Evolutionary conservation across 2,329 filamentous ascomycete genomes (phyloP).

Genomic region (Ustulina deusta): DNA sequence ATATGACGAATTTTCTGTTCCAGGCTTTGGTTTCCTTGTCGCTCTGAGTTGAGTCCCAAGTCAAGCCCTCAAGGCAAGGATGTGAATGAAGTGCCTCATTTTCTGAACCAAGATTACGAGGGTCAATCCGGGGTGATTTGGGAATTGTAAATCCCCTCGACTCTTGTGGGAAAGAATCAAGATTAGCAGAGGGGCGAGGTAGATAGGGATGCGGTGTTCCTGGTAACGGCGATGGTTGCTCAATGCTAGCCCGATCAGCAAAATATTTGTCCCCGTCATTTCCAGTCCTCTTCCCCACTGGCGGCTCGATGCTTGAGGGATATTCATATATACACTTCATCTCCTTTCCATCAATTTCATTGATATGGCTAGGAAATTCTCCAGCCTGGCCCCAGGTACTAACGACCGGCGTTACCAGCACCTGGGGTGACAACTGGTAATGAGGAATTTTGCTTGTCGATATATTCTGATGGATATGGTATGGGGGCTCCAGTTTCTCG

Average conservation of each 20-base stretch:
- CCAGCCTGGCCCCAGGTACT: background rate
- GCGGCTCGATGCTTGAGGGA: background rate
- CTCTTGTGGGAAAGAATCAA: background rate
- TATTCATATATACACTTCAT: background rate
- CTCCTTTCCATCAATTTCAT: background rate
- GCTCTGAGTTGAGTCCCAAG: background rate
- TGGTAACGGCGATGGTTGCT: background rate
- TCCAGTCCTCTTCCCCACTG: background rate
- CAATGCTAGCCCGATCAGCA: constrained; percentile 3
- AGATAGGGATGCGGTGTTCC: background rate
- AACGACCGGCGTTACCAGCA: constrained; percentile 1
- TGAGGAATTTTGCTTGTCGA: background rate
- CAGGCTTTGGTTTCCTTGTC: constrained; percentile 5
- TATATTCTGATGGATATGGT: background rate
- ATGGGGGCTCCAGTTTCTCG: too few species aligned
- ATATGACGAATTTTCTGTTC: constrained; percentile 13
- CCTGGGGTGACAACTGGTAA: background rate
- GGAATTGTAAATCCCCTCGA: background rate
- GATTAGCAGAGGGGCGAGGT: background rate
- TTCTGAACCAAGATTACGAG: constrained; percentile 34
- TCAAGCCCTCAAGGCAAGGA: constrained; percentile 9
- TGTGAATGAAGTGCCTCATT: constrained; percentile 46
- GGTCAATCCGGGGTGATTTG: constrained; percentile 16
- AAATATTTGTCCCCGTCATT: background rate
- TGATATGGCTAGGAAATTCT: background rate